Base-by-base conservation (phyloP, 2,329 filamentous ascomycete species). In the Epichloe hybrida region DNA sequence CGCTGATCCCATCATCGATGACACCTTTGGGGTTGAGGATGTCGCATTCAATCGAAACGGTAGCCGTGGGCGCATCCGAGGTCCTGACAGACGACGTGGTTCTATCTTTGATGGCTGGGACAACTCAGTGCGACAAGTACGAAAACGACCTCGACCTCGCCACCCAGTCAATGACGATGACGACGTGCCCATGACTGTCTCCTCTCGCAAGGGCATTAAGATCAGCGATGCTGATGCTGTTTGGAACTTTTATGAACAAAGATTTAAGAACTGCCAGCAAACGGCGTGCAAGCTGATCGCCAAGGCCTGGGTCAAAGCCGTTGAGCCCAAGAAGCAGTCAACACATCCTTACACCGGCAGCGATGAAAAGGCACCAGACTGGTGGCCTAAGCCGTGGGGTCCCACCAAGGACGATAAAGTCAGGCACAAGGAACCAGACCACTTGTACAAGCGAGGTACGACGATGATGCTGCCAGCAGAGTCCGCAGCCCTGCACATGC, bases 251-350 rank as follows among this genome's bases (percentile, higher is more conserved):
- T 84, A 85, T 56, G 71, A 76, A 46, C 71, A 75, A 40, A 69
- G 79, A 1, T 80, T 88, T 61, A 79, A 77, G 55, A 76, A 77
- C 52, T 77, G 84, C 57, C 84, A 88, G 58, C 85, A 89, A 58
- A 76, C 79, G 2, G 77, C 81, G 6, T 84, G 82, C 66, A 88
- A 88, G 64, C 69, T 81, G 27, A 81, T 88, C 49, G 80, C 80
- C 36, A 89, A 88, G 62, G 81, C 79, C 11, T 88, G 84, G 79
- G 81, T 89, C 53, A 87, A 87, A 60, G 73, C 79, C 2, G 79
- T 88, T 2, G 83, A 86, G 58, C 85, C 85, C 0, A 87, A 85
- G 66, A 89, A 89, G 64, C 84, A 88, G 64, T 83, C 82, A 0
- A 83, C 78, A 17, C 80, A 85, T 57, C 84, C 85, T 0, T 89